Evolutionary conservation across 345 rosid genomes (phyloP), one percentile per base, ranked within the genome.

Genomic region (Heritiera littoralis): DNA sequence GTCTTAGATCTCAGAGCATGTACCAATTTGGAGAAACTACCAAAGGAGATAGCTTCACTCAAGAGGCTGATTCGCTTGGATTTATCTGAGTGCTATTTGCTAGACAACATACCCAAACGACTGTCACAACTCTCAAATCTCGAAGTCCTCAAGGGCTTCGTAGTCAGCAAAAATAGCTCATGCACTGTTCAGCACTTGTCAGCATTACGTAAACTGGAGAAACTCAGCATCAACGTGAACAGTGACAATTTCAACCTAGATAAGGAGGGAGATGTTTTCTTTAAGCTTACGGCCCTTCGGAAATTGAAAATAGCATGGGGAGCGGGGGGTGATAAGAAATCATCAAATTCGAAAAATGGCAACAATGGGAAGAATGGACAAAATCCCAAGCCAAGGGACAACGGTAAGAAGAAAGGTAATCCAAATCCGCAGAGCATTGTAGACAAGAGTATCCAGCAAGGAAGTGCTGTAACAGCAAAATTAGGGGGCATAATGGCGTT

Each of bases 61-160:
- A 75, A 84, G 82, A 77, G n/a, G n/a, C 75, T 92, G 66, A 75
- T 48, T n/a, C 84, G 88, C 81, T 81, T 92, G 86, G 94, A 86
- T 48, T 59, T 85, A 3, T 88, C 87, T 0, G 90, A 88, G 60
- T 92, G 96, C 81, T 83, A 83, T 80, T 73, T 86, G 84, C 74
- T 90, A 9, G 92, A 86, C 15, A 64, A 65, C 20, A 84, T 92
- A 73, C 94, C 97, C 35, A 84, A 81, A 81, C 75, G 81, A 56
- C 17, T 92, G 38, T 63, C 80, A 1, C 66, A 77, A 63, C 89
- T 92, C 18, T 9, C 77, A 0, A 38, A 85, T 11, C 88, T 90
- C 68, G 75, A 79, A 86, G 93, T 92, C 48, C 87, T 92, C 4
- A 88, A 92, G 52, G 94, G 97, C n/a, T 90, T 92, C 84, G 88